These are phyloP conservation scores for Botrytis tulipae DNA, from an alignment of 2,329 filamentous ascomycete species.

Conservation along the genomic window DNA sequence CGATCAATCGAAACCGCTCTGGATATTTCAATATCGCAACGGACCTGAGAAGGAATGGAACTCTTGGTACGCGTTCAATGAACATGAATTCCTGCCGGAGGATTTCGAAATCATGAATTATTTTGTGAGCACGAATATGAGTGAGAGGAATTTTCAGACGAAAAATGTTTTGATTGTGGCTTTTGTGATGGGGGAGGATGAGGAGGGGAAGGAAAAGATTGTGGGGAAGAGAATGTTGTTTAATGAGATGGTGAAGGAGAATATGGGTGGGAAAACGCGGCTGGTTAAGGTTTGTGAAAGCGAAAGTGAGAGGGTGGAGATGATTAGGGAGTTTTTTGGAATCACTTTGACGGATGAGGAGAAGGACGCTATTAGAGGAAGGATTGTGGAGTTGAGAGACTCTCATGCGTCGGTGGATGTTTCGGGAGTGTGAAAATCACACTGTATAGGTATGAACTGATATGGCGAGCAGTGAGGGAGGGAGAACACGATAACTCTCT, in stretches of 20 bases:
- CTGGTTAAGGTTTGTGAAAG: slow-evolving; percentile 47
- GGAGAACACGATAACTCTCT: not conserved
- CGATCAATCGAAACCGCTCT: slow-evolving; percentile 48
- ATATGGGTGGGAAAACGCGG: slow-evolving; percentile 50
- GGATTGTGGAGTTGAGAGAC: slow-evolving; percentile 33
- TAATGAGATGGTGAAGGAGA: slow-evolving; percentile 52
- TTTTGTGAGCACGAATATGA: slow-evolving; percentile 53
- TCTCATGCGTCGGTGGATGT: not conserved
- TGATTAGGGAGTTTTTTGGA: slow-evolving; percentile 49
- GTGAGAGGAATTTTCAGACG: slow-evolving; percentile 59
- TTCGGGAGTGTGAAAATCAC: not conserved
- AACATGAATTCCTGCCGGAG: slow-evolving; percentile 59
- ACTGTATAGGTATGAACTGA: no score
- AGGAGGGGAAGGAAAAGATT: slow-evolving; percentile 41
- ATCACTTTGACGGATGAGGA: slow-evolving; percentile 53
- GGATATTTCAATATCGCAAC: slow-evolving; percentile 63
- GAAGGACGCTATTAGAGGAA: slow-evolving; percentile 49
- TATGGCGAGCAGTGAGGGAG: not conserved
- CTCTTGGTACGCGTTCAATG: slow-evolving; percentile 63
- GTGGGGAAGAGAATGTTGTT: slow-evolving; percentile 54
- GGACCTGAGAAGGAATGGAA: slow-evolving; percentile 51
- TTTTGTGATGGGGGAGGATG: slow-evolving; percentile 49
- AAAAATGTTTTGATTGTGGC: slow-evolving; percentile 53
- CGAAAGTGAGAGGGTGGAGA: slow-evolving; percentile 54
- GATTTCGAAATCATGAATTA: slow-evolving; percentile 64